phyloP scores from a whole-genome alignment of 805 yeast species.

The Cyberlindnera samutprakarnensis region DNA sequence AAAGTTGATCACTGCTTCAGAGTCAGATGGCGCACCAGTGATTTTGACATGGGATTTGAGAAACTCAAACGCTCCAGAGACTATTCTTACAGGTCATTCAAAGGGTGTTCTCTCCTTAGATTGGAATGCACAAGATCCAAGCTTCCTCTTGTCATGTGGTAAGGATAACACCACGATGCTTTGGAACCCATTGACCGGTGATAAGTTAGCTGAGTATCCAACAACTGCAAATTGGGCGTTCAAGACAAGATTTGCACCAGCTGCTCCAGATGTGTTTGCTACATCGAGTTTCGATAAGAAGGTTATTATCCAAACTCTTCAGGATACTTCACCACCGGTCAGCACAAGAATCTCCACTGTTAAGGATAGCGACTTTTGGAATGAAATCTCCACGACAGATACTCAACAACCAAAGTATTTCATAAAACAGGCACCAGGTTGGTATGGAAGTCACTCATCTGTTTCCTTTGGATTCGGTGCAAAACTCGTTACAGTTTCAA shows the following conservation, averaged over 20 bases:
- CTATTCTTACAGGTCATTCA: slow-evolving; percentile 66
- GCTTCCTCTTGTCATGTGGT: slow-evolving; percentile 80
- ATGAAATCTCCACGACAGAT: slow-evolving; percentile 57
- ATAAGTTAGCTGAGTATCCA: slow-evolving; percentile 78
- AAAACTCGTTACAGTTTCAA: slow-evolving; percentile 54
- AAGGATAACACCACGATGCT: slow-evolving; percentile 80
- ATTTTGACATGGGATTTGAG: slow-evolving; percentile 91
- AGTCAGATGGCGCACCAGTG: slow-evolving; percentile 70
- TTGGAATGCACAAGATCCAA: slow-evolving; percentile 85
- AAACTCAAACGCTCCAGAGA: slow-evolving; percentile 87
- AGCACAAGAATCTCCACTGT: slow-evolving; percentile 33
- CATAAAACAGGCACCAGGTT: slow-evolving; percentile 76
- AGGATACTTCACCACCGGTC: slow-evolving; percentile 67
- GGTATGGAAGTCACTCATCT: slow-evolving; percentile 71
- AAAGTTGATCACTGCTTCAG: slow-evolving; percentile 80
- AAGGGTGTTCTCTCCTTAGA: slow-evolving; percentile 87
- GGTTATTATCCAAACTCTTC: slow-evolving; percentile 75
- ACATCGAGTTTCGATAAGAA: slow-evolving; percentile 84
- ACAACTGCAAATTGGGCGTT: slow-evolving; percentile 92
- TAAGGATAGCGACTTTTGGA: slow-evolving; percentile 82
- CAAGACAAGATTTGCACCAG: slow-evolving; percentile 81
- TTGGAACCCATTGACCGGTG: slow-evolving; percentile 84
- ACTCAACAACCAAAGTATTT: slow-evolving; percentile 67
- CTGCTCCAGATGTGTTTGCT: slow-evolving; percentile 84
- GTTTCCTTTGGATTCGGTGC: slow-evolving; percentile 94